Percentiles rank a stretch among this genome's conserved stretches.
These are phyloP conservation scores for Rhizopogon vinicolor DNA, from an alignment of 768 basidiomycete genomes.

Conservation along the genomic window DNA sequence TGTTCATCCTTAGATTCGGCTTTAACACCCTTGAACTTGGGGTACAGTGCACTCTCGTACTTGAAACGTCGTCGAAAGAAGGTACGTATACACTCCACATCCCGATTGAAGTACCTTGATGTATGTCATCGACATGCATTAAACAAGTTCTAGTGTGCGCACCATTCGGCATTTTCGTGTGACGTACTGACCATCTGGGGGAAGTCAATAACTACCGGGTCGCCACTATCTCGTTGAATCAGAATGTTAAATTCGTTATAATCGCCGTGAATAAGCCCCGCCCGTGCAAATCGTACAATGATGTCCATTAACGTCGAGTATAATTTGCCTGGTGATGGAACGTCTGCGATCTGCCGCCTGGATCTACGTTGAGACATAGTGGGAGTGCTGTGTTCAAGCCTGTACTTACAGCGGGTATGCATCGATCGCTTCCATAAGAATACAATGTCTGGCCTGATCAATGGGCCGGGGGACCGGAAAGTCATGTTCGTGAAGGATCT, in stretches of 20 bases:
- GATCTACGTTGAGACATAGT: conserved; percentile 1
- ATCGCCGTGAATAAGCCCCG: conserved; percentile 97
- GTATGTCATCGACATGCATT: conserved; percentile 7
- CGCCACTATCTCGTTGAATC: conserved; percentile 67
- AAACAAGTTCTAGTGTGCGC: conserved; percentile 21
- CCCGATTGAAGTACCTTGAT: conserved; percentile 94
- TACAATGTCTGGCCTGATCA: conserved; percentile 92
- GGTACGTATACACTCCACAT: conserved; percentile 92
- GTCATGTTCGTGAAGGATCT: conserved; percentile 88
- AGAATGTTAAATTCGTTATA: conserved; percentile 99
- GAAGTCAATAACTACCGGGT: conserved; percentile 95
- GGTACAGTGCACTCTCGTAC: conserved; percentile 89
- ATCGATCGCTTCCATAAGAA: conserved; percentile 95
- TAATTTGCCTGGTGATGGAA: conserved; percentile 82
- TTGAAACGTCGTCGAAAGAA: conserved; percentile 91
- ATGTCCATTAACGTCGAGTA: conserved; percentile 94
- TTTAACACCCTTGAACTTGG: conserved; percentile 59
- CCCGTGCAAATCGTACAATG: conserved; percentile 89
- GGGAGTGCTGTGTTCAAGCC: not conserved
- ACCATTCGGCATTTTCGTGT: conserved; percentile 97
- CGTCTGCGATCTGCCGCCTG: conserved; percentile 83
- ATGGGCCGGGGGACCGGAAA: conserved; percentile 94
- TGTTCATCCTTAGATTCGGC: conserved; percentile 31
- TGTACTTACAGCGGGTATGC: conserved; percentile 82
- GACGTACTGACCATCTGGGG: conserved; percentile 99